Base-by-base conservation (phyloP, 2,329 filamentous ascomycete genomes). In the Pyrenophora seminiperda region DNA sequence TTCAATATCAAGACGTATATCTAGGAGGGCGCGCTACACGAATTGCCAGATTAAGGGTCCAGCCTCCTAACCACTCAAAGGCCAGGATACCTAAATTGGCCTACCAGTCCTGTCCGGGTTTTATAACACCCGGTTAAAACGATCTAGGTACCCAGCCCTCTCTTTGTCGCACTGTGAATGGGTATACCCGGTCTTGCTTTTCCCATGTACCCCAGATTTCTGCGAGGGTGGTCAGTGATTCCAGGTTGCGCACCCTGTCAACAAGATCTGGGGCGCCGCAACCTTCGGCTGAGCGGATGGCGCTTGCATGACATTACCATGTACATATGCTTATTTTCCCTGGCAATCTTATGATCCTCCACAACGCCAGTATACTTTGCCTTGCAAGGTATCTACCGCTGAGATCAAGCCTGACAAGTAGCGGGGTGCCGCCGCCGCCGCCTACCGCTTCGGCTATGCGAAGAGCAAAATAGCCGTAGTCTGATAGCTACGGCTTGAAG, bases 211-310 rank as follows among this genome's bases (percentile, higher is more conserved):
- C 49, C 57, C 47, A 46, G 47, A 47, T 50, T 48, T 41, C 41
- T 29, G 46, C 37, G 30, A 27, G 24, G 9, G 24, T 11, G 9
- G 24, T 34, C 45, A 58, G 49, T 43, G 41, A 52, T 55, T 46
- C 50, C 46, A 33, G 39, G 47, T 22, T 37, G 53, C 36, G 49
- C 47, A 29, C 30, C 24, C 30, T 41, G 33, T 19, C 9, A 32
- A 30, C 37, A 47, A 49, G 39, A 50, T 41, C 46, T 38, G 41
- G 42, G 48, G 44, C 29, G 44, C 19, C 38, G 40, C 30, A 49
- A 47, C 32, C 36, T 37, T 57, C 50, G 53, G 53, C 20, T 54
- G 47, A 59, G 51, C 49, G 53, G 53, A 59, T 41, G 41, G 33
- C 24, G 27, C 41, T 44, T 50, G 31, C 49, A 42, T 41, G 41